Base-by-base conservation (phyloP, 495 filamentous ascomycete genomes). In the Penicillium alfredii region DNA sequence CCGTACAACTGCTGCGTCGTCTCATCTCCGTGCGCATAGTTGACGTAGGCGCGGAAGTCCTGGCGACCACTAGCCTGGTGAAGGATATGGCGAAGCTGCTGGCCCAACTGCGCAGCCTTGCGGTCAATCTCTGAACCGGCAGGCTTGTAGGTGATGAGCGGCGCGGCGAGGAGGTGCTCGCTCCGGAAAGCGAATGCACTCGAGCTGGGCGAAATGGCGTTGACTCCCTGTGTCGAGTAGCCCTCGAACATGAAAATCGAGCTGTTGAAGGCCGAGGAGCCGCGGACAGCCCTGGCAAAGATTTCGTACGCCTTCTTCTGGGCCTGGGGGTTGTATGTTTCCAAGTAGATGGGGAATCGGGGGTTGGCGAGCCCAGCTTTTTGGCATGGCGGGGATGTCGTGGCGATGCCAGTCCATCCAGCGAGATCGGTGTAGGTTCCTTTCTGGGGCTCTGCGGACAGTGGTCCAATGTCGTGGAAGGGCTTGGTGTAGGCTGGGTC, bases 21-120 rank as follows among this genome's bases (percentile, higher is more conserved):
- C 59, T 82, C 77, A 19, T 69, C 53, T 2, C 77, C 76, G 33
- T 64, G 63, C 0, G 77, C 78, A 54, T 82, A 81, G 47, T 81
- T 82, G 28, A 80, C 68, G 38, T 81, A 81, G 0, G 68, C 51
- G 19, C 64, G 54, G 34, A 72, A 30, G 19, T 70, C 44, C 3
- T 41, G 20, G 8, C 42, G 26, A 0, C 63, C 68, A 40, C 46
- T 67, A 3, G 47, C 69, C 4, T 64, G 29, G 17, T 49, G 45
- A 2, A 77, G 51, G 7, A 72, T 61, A 6, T 64, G 22, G 4
- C 69, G 61, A 8, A 76, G 45, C 44, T 63, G 33, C 4, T 67
- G 54, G 1, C 69, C 71, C 12, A 71, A n/a, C 13, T 52, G 31
- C 6, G 39, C 33, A 2, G 63, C 70, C 18, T 53, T 23, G 10